These are phyloP conservation scores for Lignosus rhinocerotis DNA, from an alignment of 1,284 basidiomycete species.

Conservation along the genomic window DNA sequence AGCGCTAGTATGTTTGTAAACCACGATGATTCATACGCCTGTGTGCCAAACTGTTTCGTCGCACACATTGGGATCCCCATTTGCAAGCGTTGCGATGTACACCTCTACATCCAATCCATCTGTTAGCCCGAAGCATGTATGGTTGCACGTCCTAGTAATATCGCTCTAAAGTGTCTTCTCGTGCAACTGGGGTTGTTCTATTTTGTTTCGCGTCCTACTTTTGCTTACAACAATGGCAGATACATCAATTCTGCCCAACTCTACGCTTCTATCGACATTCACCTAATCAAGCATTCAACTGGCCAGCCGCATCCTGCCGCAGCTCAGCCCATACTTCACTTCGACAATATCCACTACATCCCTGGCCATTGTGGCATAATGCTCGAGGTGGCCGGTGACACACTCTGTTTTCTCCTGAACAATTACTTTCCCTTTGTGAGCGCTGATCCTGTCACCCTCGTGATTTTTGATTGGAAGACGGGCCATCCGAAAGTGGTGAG, in stretches of 20 bases:
- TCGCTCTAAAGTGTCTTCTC: too few relatives aligned
- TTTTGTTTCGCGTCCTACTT: neutral
- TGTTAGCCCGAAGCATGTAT: too few relatives aligned
- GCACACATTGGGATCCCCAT: too few relatives aligned
- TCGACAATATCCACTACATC: constrained; percentile 27
- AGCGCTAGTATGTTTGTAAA: too few relatives aligned
- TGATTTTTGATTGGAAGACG: constrained; percentile 45
- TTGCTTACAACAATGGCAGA: neutral
- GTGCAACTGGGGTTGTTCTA: neutral
- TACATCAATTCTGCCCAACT: constrained; percentile 16
- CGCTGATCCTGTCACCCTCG: constrained; percentile 36
- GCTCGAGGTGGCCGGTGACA: constrained; percentile 52
- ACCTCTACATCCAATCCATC: too few relatives aligned
- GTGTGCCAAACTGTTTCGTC: too few relatives aligned
- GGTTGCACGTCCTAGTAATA: too few relatives aligned
- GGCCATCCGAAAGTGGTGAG: constrained; percentile 39
- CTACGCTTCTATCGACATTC: constrained; percentile 31
- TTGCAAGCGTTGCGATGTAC: too few relatives aligned
- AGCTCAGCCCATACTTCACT: constrained; percentile 34
- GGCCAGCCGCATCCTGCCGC: constrained; percentile 45
- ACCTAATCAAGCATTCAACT: constrained; percentile 44
- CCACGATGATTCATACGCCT: too few relatives aligned
- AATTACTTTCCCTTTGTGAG: constrained; percentile 36
- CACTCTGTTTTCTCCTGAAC: constrained; percentile 44
- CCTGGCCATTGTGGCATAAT: constrained; percentile 34